A percentile compares a stretch with the other conserved stretches of the same genome.
phyloP scores from a whole-genome alignment of 306 rosid species.

The Calophaca sinica region DNA sequence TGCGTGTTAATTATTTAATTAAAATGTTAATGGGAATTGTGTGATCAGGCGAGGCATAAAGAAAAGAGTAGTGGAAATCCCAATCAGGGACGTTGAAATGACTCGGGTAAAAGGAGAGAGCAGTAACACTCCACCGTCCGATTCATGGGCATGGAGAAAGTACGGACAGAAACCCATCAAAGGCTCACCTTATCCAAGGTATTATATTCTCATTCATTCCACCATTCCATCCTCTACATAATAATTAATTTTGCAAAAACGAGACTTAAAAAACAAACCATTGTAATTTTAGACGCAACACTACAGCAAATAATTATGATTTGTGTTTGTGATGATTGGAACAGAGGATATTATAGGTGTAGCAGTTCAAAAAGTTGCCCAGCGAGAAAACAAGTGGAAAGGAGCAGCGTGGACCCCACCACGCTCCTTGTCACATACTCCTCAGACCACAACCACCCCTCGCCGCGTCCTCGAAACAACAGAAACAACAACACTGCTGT shows the following conservation, averaged over 20 bases:
- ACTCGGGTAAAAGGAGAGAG: background rate
- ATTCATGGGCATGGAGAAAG: conserved; percentile 37
- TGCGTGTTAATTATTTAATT: background rate
- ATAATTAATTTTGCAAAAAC: background rate
- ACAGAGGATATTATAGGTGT: conserved; percentile 28
- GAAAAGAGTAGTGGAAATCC: conserved; percentile 28
- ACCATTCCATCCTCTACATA: background rate
- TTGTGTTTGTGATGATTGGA: background rate
- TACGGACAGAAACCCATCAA: conserved; percentile 30
- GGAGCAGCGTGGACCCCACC: conserved; percentile 20
- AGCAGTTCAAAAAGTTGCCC: conserved; percentile 34
- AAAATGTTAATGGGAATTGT: background rate
- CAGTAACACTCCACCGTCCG: conserved; percentile 25
- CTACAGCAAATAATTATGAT: too few species aligned
- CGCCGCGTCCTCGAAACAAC: conserved; percentile 8
- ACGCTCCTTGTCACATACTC: conserved; percentile 15
- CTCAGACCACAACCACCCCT: conserved; percentile 23
- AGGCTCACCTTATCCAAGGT: conserved; percentile 35
- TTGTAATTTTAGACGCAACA: too few species aligned
- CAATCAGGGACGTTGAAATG: conserved; percentile 10
- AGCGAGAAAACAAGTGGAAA: conserved; percentile 30
- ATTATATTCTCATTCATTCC: background rate
- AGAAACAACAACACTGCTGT: background rate
- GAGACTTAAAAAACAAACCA: too few species aligned
- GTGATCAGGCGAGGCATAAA: conserved; percentile 17